Conservation (phyloP, 129 eudicot genomes). For the Silybum marianum region DNA sequence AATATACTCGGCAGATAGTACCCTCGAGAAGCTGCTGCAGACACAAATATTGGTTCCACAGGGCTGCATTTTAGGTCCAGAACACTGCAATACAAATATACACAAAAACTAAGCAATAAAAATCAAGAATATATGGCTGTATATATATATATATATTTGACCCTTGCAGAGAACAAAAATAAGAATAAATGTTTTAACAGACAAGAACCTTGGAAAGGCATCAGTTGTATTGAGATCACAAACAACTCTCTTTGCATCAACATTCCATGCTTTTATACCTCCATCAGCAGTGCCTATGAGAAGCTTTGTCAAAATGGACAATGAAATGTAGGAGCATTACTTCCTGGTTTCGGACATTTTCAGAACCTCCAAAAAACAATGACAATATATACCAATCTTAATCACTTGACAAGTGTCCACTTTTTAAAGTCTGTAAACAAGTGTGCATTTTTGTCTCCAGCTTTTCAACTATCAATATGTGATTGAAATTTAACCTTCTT, state of each 20-base stretch:
- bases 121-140: not conserved
- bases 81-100: slow-evolving; percentile 57
- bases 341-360: slow-evolving; percentile 32
- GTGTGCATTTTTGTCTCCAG: not conserved
- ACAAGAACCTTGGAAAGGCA: slow-evolving; percentile 71
- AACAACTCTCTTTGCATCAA: slow-evolving; percentile 95
- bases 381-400: not conserved
- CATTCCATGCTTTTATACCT: slow-evolving; percentile 99
- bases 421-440: not conserved
- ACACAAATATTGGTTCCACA: slow-evolving; percentile 93
- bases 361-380: slow-evolving; percentile 27
- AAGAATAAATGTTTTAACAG: not conserved
- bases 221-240: slow-evolving; percentile 78
- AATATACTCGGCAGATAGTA: slow-evolving; percentile 18
- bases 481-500: not conserved
- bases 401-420: not conserved
- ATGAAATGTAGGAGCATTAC: slow-evolving; percentile 38
- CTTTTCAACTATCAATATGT: slow-evolving; percentile 7
- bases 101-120: slow-evolving; percentile 21
- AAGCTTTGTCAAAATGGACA: slow-evolving; percentile 80
- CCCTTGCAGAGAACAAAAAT: not conserved
- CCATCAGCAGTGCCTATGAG: slow-evolving; percentile 99
- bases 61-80: slow-evolving; percentile 96
- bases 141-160: not conserved
- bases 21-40: slow-evolving; percentile 98